Evolutionary conservation across 2,329 filamentous ascomycete species (phyloP).

Genomic region (Paramyrothecium roridum): DNA sequence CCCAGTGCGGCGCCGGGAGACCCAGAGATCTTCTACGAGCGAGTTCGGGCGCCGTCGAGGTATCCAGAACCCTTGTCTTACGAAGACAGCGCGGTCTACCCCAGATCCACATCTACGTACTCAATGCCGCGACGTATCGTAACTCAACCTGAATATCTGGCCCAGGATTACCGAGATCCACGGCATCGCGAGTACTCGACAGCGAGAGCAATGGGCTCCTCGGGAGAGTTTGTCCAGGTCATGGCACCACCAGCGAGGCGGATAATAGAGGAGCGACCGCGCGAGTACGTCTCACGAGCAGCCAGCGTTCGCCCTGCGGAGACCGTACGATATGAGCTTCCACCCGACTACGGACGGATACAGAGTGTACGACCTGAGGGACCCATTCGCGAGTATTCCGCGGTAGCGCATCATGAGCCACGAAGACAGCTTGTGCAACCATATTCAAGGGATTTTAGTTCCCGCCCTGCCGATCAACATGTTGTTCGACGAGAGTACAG

Average conservation of each 20-base stretch:
- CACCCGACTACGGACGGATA: conserved; percentile 39
- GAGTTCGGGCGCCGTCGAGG: conserved; percentile 50
- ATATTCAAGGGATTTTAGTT: conserved; percentile 26
- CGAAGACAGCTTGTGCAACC: conserved; percentile 25
- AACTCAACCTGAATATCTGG: conserved; percentile 57
- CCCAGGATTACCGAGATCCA: conserved; percentile 50
- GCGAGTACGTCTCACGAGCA: conserved; percentile 53
- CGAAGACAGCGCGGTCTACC: conserved; percentile 51
- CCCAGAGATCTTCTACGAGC: conserved; percentile 63
- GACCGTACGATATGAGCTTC: conserved; percentile 36
- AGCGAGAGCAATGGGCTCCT: conserved; percentile 37
- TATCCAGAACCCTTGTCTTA: conserved; percentile 43
- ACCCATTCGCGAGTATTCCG: conserved; percentile 21
- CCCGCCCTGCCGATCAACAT: conserved; percentile 18
- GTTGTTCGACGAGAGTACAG: conserved; percentile 31
- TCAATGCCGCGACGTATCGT: conserved; percentile 53
- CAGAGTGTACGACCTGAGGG: conserved; percentile 38
- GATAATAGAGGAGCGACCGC: conserved; percentile 41
- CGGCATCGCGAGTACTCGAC: conserved; percentile 56
- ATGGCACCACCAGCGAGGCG: conserved; percentile 37
- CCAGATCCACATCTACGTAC: conserved; percentile 47
- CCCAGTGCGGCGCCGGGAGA: conserved; percentile 43
- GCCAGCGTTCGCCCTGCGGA: conserved; percentile 57
- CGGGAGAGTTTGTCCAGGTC: conserved; percentile 46
- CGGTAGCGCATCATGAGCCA: conserved; percentile 21